Base-by-base conservation (phyloP, 2,329 filamentous ascomycete species). In the Fusarium sp. region DNA sequence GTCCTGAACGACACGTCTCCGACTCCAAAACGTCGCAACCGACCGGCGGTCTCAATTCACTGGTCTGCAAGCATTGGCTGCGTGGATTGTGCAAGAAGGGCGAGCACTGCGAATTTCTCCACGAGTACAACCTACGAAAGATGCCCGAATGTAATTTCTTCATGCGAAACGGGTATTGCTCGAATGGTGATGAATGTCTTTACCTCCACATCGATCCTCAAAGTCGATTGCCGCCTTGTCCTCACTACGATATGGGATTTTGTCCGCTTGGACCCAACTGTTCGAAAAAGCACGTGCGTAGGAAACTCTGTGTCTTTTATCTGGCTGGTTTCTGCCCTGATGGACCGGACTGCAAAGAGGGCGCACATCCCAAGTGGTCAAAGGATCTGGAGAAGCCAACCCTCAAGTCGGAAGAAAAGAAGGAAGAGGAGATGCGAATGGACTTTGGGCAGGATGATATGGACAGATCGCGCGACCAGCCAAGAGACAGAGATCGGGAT, bases 111-210 rank as follows among this genome's bases (percentile, higher is more conserved):
- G 96, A 99, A 84, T 99, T 98, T 77, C 86, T 98, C 51, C 96
- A 99, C 86, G 96, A 98, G 83, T 99, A 98, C 85, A 98, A 99
- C 83, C 88, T 99, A 74, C 91, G 96, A 70, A 95, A 96, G 81
- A 98, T 98, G 94, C 95, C 96, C 69, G 96, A 98, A 83, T 99
- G 96, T 83, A 97, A 97, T 78, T 97, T 97, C 82, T 98, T 95
- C 82, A 91, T 94, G 62, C 89, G 94, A 66, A 97, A 96, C 78
- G 94, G 94, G 59, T 98, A 97, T 80, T 99, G 96, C 83, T 93
- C 92, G 70, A 97, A 98, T 82, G 96, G 95, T 73, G 95, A 98
- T 81, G 96, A 99, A 82, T 99, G 96, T 78, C 85, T 97, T 8
- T 97, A 97, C 80, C 89, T 97, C 49, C 94, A 97, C 82, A 92